Base-by-base conservation (phyloP, 257 asterid species). In the Nicotiana benthamiana region DNA sequence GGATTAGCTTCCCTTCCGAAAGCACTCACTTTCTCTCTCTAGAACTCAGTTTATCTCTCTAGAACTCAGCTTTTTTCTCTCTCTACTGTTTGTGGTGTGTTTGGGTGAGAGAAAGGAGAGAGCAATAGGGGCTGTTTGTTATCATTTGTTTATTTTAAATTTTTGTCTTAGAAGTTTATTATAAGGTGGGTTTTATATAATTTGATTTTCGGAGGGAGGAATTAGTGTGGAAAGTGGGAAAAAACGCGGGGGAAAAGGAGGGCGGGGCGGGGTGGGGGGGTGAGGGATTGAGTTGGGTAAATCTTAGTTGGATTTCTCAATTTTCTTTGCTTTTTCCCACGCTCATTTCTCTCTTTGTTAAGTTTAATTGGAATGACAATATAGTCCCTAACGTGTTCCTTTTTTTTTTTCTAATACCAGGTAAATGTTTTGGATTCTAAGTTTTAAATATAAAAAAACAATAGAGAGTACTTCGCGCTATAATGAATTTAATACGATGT, bases 1-100 rank as follows among this genome's bases (percentile, higher is more conserved):
- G 20, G 56, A 2, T 68, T 52, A 52, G 57, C 57, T 52, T 52
- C 6, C 57, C 20, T 52, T 52, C 57, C 57, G 7, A 52, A 5
- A 52, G 20, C 24, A 18, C 75, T 30, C 26, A 17, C 52, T 66
- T 20, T 30, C 52, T 66, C 75, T 66, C 24, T 27, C 75, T 65
- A 51, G 2, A 51, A 3, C 17, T n/a, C n/a, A n/a, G n/a, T n/a
- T n/a, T n/a, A n/a, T n/a, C n/a, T n/a, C n/a, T n/a, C n/a, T n/a
- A n/a, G n/a, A n/a, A n/a, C n/a, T 51, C 0, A 51, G 13, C 12
- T 12, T 52, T 2, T 32, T 34, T 68, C 76, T 74, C 61, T 46
- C 81, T 60, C 77, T 70, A 70, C 77, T 70, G 74, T 46, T 28
- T 59, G 81, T 43, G 81, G n/a, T 24, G 81, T 13, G 26, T 61